phyloP scores from a whole-genome alignment of 768 basidiomycete genomes.

The Boletales sp. region DNA sequence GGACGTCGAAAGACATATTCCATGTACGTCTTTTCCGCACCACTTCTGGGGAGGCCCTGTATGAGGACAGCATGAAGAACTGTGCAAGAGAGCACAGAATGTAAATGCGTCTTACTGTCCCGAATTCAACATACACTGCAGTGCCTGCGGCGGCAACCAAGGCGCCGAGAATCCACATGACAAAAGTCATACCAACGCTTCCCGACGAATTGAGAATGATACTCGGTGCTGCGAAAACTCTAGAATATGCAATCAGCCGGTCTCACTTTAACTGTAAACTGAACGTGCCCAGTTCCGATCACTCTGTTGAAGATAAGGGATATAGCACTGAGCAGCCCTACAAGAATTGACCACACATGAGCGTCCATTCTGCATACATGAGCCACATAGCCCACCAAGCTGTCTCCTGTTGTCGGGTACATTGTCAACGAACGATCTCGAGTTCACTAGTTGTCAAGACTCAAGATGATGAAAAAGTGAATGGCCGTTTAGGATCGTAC shows the following conservation, averaged over 20 bases:
- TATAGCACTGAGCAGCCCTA: conserved; percentile 43
- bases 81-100: background rate
- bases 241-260: conserved; percentile 24
- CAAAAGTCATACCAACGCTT: conserved; percentile 63
- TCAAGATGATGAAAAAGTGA: background rate
- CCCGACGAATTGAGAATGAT: conserved; percentile 64
- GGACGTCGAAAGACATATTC: conserved; percentile 67
- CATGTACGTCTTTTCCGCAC: conserved; percentile 75
- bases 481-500: background rate
- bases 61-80: background rate
- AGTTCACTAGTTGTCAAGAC: conserved; percentile 5
- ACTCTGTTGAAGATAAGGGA: conserved; percentile 74
- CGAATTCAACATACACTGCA: conserved; percentile 70
- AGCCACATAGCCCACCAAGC: conserved; percentile 39
- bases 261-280: background rate
- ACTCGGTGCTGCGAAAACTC: conserved; percentile 70
- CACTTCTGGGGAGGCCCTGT: conserved; percentile 65
- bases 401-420: conserved; percentile 47
- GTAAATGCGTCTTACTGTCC: conserved; percentile 46
- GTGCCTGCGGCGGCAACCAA: conserved; percentile 63
- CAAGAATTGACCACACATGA: background rate
- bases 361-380: background rate
- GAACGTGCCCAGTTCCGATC: conserved; percentile 66
- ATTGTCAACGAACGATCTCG: conserved; percentile 34
- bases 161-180: conserved; percentile 72